phyloP scores from a whole-genome alignment of 208 protist genomes.

The Trypanosoma cruzi region DNA sequence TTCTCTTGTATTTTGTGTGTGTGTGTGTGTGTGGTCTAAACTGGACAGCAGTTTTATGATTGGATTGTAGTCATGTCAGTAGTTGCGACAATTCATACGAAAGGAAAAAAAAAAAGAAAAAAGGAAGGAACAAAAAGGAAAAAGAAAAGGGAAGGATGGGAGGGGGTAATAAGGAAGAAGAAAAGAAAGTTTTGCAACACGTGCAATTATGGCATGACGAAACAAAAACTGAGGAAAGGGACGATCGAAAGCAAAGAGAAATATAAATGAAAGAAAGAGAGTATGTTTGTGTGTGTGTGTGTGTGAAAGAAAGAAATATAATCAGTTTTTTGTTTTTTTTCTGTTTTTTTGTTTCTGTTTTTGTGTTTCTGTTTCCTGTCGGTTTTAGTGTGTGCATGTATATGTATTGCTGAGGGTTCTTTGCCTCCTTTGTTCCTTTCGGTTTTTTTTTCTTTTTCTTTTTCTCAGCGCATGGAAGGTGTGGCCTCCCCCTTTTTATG shows the following conservation, averaged over 20 bases:
- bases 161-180: background rate
- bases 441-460: no score
- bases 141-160: background rate
- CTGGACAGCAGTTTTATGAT: no score
- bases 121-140: background rate
- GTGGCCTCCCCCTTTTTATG: no score
- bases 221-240: background rate
- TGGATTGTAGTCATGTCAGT: no score
- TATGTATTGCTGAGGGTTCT: background rate
- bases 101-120: no score
- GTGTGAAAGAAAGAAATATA: background rate
- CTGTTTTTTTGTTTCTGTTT: constrained; percentile 12
- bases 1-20: no score
- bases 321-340: no score
- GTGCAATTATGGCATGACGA: background rate
- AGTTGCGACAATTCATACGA: no score
- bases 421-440: background rate
- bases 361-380: constrained; percentile 8
- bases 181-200: background rate
- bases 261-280: no score
- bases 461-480: no score
- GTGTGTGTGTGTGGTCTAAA: no score
- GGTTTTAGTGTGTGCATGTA: constrained; percentile 12
- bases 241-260: no score
- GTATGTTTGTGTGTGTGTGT: background rate